A percentile compares a stretch with the other conserved stretches of the same genome.
Evolutionary conservation across 2,329 filamentous ascomycete genomes (phyloP).

Genomic region (Aspergillus piperis): DNA sequence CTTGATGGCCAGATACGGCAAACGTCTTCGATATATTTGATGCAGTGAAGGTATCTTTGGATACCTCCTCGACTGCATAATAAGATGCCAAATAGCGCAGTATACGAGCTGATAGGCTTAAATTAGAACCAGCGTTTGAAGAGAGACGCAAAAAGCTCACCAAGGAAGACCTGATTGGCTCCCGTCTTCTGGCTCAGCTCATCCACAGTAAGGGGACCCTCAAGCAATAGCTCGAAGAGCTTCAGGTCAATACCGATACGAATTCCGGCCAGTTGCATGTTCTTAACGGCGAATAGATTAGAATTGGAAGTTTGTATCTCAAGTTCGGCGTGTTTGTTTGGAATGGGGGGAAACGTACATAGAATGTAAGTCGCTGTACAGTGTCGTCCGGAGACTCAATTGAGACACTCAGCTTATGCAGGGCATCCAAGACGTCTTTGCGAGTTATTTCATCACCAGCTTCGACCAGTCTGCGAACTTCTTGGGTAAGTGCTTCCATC

Average conservation of each 20-base stretch:
- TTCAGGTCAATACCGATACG: not conserved
- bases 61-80: conserved; percentile 18
- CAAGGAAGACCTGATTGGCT: too few relatives aligned
- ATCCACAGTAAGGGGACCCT: not conserved
- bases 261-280: not conserved
- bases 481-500: too few relatives aligned
- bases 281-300: not conserved
- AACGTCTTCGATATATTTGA: conserved; percentile 16
- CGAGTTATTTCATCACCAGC: not conserved
- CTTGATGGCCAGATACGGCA: conserved; percentile 6
- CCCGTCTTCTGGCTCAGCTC: conserved; percentile 1
- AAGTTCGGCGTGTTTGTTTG: too few relatives aligned
- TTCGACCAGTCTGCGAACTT: too few relatives aligned
- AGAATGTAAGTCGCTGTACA: not conserved
- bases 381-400: not conserved
- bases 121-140: too few relatives aligned
- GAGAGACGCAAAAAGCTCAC: too few relatives aligned
- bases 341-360: not conserved
- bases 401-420: not conserved
- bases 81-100: conserved; percentile 29
- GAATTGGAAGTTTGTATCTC: too few relatives aligned
- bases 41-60: conserved; percentile 18
- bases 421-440: not conserved
- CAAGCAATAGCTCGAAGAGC: conserved; percentile 5
- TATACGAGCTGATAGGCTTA: conserved; percentile 20